Conservation (phyloP, 2,329 filamentous ascomycete species). For the Xylariaceae sp. region DNA sequence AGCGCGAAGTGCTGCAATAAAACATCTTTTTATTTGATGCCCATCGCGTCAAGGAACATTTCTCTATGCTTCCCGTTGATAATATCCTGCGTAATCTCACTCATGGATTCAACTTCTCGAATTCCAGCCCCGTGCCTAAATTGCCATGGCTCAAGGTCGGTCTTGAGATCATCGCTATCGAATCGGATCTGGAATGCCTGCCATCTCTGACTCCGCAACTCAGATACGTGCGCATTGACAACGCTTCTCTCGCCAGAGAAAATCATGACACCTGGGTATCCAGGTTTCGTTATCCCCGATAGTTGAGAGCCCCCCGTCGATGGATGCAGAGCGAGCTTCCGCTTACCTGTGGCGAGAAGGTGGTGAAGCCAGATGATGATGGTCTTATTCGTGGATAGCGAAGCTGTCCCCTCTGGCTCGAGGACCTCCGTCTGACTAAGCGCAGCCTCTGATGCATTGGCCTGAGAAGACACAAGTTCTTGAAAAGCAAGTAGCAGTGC, state of each 20-base stretch:
- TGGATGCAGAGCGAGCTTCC: constrained; percentile 21
- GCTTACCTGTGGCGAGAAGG: constrained; percentile 25
- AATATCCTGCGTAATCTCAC: constrained; percentile 17
- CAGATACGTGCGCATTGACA: constrained; percentile 16
- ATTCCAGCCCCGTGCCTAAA: constrained; percentile 20
- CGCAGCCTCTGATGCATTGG: not conserved
- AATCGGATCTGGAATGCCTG: constrained; percentile 24
- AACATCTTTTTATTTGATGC: constrained; percentile 16
- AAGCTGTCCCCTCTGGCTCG: not conserved
- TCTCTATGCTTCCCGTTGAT: constrained; percentile 11
- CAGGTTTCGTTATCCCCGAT: constrained; percentile 21
- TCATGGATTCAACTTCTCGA: constrained; percentile 20
- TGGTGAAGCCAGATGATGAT: constrained; percentile 25
- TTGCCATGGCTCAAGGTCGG: constrained; percentile 7
- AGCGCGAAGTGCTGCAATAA: not conserved
- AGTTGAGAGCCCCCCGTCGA: constrained; percentile 5
- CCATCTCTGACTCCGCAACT: constrained; percentile 20
- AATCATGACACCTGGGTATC: constrained; percentile 20
- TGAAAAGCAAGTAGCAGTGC: constrained; percentile 18
- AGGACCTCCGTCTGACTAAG: not conserved
- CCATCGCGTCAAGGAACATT: constrained; percentile 18
- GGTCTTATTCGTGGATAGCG: constrained; percentile 12
- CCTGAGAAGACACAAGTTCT: constrained; percentile 11
- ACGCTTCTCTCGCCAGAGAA: constrained; percentile 17
- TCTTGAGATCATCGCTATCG: constrained; percentile 13